Base-by-base conservation (phyloP, 768 basidiomycete genomes). In the Pluteus cervinus region DNA sequence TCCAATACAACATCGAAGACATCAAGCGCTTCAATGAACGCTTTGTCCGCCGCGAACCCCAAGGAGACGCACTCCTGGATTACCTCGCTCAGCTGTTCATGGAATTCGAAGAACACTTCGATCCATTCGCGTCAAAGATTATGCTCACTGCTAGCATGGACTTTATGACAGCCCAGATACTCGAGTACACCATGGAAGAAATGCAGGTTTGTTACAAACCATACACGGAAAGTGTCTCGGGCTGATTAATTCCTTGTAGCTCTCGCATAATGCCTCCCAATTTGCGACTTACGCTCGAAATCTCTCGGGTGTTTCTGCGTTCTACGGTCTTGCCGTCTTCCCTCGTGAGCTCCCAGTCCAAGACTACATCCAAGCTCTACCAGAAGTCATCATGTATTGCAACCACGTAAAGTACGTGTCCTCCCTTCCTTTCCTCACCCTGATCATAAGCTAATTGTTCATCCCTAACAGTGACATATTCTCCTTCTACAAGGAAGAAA, bases 81-180 rank as follows among this genome's bases (percentile, higher is more conserved):
- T 50, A 51, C 3, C 45, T 69, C 30, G 65, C 57, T 7, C 47
- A 52, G 14, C 35, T 63, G 24, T 32, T 71, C 11, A 46, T 46
- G 15, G 54, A 57, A 16, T 46, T 58, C 7, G 41, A 56, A 5
- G 41, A 46, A 3, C 40, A 60, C 33, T 69, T 49, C 35, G 46
- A 39, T 12, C 42, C 54, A 0, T 45, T 62, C 17, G 51, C 48
- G 1, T 57, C 59, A 1, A 62, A 64, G 25, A 42, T 63, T 10
- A 61, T 73, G 36, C 47, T 59, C 20, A 54, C 59, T 5, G 53
- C 61, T 6, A 61, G 58, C 0, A 28, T 69, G 30, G 61, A 61
- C 24, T 55, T 60, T 23, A 43, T 71, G 15, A 55, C 57, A 23
- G 56, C 58, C 6, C 45, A 51, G 5, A 37, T 45, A 3, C 22